Evolutionary conservation across 1,284 basidiomycete species (phyloP).

Genomic region (Puccinia horiana): DNA sequence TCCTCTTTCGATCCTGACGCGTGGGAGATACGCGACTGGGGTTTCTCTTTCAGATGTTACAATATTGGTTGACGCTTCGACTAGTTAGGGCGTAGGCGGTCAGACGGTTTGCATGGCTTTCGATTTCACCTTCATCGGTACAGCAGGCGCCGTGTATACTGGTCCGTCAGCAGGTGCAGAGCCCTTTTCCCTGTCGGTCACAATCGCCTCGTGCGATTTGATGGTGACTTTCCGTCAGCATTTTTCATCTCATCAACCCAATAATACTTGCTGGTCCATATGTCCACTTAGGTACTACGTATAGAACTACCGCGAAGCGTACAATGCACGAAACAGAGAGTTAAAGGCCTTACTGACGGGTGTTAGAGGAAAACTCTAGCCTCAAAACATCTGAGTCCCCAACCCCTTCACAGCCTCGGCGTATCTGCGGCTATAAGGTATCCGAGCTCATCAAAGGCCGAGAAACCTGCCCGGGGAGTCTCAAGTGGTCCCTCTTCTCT

Average conservation of each 20-base stretch:
- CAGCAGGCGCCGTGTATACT: slow-evolving; percentile 3
- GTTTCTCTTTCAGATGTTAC: slow-evolving; percentile 12
- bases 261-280: no score
- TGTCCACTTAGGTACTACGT: no score
- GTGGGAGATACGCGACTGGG: not conserved
- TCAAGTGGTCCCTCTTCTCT: no score
- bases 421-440: no score
- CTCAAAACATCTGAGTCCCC: no score
- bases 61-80: not conserved
- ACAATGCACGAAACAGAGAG: no score
- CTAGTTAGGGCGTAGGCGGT: not conserved
- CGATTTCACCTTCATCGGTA: slow-evolving; percentile 1
- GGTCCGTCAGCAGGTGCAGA: not conserved
- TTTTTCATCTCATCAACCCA: not conserved
- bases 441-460: no score
- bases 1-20: slow-evolving; percentile 7
- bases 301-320: no score
- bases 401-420: no score
- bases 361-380: no score
- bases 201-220: slow-evolving; percentile 15
- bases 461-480: no score
- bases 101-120: not conserved
- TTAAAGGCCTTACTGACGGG: no score
- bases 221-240: slow-evolving; percentile 6
- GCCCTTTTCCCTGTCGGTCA: not conserved